Conservation (phyloP, 352 stramenopile species). For the Phytophthora sp. region DNA sequence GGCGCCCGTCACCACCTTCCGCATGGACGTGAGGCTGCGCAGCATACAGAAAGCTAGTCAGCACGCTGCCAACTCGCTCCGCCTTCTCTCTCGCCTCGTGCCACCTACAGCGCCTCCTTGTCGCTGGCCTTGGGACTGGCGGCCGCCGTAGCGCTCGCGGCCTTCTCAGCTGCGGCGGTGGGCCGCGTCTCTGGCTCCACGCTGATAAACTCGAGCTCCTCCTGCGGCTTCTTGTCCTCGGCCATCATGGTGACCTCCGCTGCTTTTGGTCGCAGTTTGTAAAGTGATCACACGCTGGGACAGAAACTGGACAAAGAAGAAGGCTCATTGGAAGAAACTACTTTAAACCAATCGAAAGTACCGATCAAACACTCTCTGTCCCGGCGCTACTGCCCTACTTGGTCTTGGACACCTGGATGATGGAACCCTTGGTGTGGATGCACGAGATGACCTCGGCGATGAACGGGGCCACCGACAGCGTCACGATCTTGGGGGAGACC, state of each 20-base stretch:
- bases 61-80: neutral
- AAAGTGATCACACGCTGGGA: constrained; percentile 6
- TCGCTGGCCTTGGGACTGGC: constrained; percentile 40
- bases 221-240: constrained; percentile 66
- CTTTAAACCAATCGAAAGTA: constrained; percentile 27
- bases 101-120: constrained; percentile 67
- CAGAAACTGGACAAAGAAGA: constrained; percentile 1
- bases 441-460: constrained; percentile 90
- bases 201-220: constrained; percentile 84
- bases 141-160: constrained; percentile 22
- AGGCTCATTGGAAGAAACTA: constrained; percentile 39
- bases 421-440: constrained; percentile 88
- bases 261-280: constrained; percentile 7
- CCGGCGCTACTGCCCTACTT: constrained; percentile 47
- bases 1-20: constrained; percentile 69
- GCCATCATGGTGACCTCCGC: constrained; percentile 47
- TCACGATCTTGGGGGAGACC: constrained; percentile 77
- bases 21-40: constrained; percentile 69
- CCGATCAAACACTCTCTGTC: neutral
- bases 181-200: constrained; percentile 45
- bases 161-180: constrained; percentile 6
- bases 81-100: neutral
- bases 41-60: constrained; percentile 17
- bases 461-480: constrained; percentile 85
- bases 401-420: constrained; percentile 83